Evolutionary conservation across 2,329 filamentous ascomycete species (phyloP).

Genomic region (Penicillium sp.): DNA sequence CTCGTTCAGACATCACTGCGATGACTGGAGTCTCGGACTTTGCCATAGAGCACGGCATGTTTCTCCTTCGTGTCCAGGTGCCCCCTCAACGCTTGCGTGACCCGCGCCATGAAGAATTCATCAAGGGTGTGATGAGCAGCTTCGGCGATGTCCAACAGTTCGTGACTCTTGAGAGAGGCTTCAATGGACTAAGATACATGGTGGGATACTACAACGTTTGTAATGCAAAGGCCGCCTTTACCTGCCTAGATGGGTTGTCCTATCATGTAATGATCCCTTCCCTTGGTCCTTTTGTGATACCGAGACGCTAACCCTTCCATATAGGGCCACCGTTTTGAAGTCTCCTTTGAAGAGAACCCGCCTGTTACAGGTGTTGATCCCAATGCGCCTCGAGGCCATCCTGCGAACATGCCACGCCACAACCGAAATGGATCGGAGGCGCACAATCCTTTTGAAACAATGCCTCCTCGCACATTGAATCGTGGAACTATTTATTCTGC

Average conservation of each 20-base stretch:
- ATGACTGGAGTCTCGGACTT: background rate
- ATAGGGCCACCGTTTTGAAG: background rate
- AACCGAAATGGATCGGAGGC: background rate
- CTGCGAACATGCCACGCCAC: background rate
- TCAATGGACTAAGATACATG: background rate
- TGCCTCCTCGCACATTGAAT: background rate
- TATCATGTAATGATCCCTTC: slow-evolving; percentile 1
- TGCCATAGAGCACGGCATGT: background rate
- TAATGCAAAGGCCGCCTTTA: background rate
- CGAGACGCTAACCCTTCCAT: background rate
- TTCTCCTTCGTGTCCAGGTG: background rate
- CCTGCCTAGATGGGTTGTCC: background rate
- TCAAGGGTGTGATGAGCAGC: too few relatives aligned
- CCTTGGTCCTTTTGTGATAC: too few relatives aligned
- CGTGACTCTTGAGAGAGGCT: background rate
- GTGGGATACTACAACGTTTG: background rate
- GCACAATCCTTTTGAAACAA: background rate
- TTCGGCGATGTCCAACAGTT: background rate
- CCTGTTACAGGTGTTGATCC: too few relatives aligned
- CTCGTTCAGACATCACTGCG: background rate
- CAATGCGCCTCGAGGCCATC: background rate
- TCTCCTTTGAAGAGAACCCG: background rate
- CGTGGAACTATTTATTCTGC: background rate
- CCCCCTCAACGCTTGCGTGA: too few relatives aligned
- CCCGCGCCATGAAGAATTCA: too few relatives aligned